Conservation (phyloP, 192 early-diverging fungal species). For the Backusella liffmaniae region DNA sequence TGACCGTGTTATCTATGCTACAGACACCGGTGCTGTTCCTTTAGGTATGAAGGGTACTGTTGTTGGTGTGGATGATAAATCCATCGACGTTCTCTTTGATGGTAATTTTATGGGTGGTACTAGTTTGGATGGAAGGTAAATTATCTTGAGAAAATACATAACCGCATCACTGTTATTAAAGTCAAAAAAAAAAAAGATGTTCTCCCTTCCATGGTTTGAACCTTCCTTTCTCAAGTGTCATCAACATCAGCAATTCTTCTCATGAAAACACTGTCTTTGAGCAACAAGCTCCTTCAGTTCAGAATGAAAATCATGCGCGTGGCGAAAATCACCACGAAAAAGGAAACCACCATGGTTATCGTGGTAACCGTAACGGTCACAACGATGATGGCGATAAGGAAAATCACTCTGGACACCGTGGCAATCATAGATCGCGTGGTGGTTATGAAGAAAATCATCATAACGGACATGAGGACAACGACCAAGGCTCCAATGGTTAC, state of each 20-base stretch:
- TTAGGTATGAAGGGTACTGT: constrained; percentile 83
- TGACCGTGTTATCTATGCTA: constrained; percentile 80
- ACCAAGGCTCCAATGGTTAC: neutral
- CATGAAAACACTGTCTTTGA: constrained; percentile 5
- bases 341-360: neutral
- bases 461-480: neutral
- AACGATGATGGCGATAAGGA: neutral
- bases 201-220: constrained; percentile 8
- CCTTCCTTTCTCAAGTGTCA: neutral
- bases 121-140: constrained; percentile 68
- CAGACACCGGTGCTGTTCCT: constrained; percentile 71
- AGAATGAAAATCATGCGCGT: neutral
- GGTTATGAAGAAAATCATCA: neutral
- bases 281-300: neutral
- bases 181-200: neutral
- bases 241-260: constrained; percentile 7
- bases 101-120: constrained; percentile 74
- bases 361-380: neutral
- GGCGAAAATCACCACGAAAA: neutral
- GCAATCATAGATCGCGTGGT: neutral
- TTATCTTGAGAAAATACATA: neutral
- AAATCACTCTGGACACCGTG: neutral
- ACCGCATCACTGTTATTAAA: neutral
- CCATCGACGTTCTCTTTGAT: constrained; percentile 90
- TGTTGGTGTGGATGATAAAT: constrained; percentile 71